Conservation (phyloP, 148 eudicot species). For the Silene uniflora region DNA sequence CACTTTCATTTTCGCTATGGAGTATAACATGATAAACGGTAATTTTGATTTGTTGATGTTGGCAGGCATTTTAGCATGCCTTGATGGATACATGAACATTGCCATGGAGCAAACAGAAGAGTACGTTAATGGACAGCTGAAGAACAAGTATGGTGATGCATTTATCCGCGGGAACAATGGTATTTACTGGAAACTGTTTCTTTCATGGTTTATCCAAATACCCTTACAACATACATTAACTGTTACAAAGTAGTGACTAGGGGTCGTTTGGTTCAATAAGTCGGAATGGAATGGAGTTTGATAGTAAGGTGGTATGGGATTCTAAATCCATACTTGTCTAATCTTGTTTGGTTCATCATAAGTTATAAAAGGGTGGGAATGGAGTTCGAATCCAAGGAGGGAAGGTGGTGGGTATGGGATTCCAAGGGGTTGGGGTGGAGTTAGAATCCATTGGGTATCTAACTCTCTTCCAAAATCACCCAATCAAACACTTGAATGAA, state of each 20-base stretch:
- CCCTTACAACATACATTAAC: neutral
- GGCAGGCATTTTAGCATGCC: slow-evolving; percentile 89
- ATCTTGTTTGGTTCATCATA: too few relatives aligned
- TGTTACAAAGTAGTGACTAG: neutral
- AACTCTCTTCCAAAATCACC: too few relatives aligned
- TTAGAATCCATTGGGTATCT: too few relatives aligned
- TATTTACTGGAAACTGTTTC: slow-evolving; percentile 16
- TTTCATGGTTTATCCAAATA: neutral
- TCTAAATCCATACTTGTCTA: too few relatives aligned
- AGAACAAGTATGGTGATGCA: slow-evolving; percentile 94
- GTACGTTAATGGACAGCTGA: slow-evolving; percentile 92
- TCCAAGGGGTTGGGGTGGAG: too few relatives aligned
- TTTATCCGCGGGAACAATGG: slow-evolving; percentile 97
- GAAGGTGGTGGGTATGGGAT: too few relatives aligned
- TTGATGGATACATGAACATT: slow-evolving; percentile 97
- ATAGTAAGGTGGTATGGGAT: too few relatives aligned
- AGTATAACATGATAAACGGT: neutral
- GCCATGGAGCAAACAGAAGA: slow-evolving; percentile 99
- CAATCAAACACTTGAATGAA: too few relatives aligned
- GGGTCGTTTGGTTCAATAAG: too few relatives aligned
- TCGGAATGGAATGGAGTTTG: too few relatives aligned
- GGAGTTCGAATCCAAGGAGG: too few relatives aligned
- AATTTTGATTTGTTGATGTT: neutral
- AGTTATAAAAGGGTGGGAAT: too few relatives aligned
- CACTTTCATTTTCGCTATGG: neutral